These are phyloP conservation scores for Blastocrithidia nonstop DNA, from an alignment of 208 protist species.

Conservation along the genomic window DNA sequence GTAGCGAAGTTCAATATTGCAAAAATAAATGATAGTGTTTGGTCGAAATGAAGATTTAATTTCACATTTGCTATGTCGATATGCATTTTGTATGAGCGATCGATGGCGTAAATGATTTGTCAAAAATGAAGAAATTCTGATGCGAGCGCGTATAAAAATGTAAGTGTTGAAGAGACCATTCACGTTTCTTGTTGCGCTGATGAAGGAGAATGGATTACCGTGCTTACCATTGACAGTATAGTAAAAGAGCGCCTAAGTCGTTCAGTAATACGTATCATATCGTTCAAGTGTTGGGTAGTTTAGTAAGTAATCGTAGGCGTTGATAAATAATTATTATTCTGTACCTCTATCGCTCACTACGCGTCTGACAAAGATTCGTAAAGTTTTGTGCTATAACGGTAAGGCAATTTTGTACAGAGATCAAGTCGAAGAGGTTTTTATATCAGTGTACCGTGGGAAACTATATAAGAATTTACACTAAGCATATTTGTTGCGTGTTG, in stretches of 20 bases:
- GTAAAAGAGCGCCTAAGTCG: slow-evolving; percentile 14
- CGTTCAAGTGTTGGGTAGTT: slow-evolving; percentile 2
- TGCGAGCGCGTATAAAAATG: slow-evolving; percentile 59
- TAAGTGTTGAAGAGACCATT: slow-evolving; percentile 46
- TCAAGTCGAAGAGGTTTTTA: slow-evolving; percentile 77
- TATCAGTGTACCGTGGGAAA: slow-evolving; percentile 47
- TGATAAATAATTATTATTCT: slow-evolving; percentile 50
- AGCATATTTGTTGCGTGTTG: slow-evolving; percentile 48
- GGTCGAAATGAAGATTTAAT: slow-evolving; percentile 64
- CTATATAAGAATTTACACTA: slow-evolving; percentile 62
- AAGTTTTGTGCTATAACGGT: slow-evolving; percentile 45
- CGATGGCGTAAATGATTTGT: slow-evolving; percentile 82
- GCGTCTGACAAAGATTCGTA: slow-evolving; percentile 55
- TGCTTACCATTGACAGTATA: slow-evolving; percentile 39
- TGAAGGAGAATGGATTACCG: slow-evolving; percentile 52
- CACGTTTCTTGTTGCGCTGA: slow-evolving; percentile 50
- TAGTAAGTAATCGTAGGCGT: slow-evolving; percentile 14
- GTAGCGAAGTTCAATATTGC: too few species aligned
- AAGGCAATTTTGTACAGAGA: slow-evolving; percentile 60
- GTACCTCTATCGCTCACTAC: slow-evolving; percentile 61
- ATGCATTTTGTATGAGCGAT: slow-evolving; percentile 86
- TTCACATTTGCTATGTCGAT: slow-evolving; percentile 63
- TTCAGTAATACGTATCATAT: slow-evolving; percentile 59
- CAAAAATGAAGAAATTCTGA: slow-evolving; percentile 54
- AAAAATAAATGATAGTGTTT: too few species aligned